phyloP scores from a whole-genome alignment of 129 eudicot genomes.

The Apium graveolens region DNA sequence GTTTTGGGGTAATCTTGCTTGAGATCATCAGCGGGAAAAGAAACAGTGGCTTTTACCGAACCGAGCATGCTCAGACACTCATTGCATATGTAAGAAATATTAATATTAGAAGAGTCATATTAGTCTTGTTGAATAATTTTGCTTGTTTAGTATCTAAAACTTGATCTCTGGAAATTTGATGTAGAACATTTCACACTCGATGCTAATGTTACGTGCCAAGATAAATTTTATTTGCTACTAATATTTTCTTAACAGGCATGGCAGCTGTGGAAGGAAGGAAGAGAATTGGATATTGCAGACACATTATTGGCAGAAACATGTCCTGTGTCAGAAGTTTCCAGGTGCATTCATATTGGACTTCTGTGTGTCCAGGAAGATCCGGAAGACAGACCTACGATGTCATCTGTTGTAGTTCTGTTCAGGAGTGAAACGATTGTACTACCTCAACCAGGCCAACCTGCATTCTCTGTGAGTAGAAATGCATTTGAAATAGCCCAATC shows the following conservation, averaged over 20 bases:
- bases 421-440: not conserved
- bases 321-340: not conserved
- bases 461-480: slow-evolving; percentile 12
- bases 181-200: not conserved
- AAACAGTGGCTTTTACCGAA: slow-evolving; percentile 16
- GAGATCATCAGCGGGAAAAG: slow-evolving; percentile 21
- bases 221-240: not conserved
- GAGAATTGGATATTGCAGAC: slow-evolving; percentile 8
- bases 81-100: slow-evolving; percentile 10
- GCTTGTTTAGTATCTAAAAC: not conserved
- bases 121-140: not conserved
- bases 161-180: not conserved
- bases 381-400: slow-evolving; percentile 19
- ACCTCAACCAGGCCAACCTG: slow-evolving; percentile 15
- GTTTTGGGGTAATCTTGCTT: slow-evolving; percentile 21
- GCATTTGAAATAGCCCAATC: not conserved
- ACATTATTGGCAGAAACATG: slow-evolving; percentile 2
- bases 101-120: not conserved
- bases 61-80: slow-evolving; percentile 12
- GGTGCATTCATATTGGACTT: slow-evolving; percentile 22
- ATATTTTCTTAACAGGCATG: slow-evolving; percentile 13
- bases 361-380: slow-evolving; percentile 26
- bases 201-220: not conserved
- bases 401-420: slow-evolving; percentile 19
- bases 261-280: slow-evolving; percentile 16